Percentiles rank a stretch among this genome's conserved stretches.
phyloP scores from a whole-genome alignment of 495 filamentous ascomycete genomes.

The Ramalina peruviana region DNA sequence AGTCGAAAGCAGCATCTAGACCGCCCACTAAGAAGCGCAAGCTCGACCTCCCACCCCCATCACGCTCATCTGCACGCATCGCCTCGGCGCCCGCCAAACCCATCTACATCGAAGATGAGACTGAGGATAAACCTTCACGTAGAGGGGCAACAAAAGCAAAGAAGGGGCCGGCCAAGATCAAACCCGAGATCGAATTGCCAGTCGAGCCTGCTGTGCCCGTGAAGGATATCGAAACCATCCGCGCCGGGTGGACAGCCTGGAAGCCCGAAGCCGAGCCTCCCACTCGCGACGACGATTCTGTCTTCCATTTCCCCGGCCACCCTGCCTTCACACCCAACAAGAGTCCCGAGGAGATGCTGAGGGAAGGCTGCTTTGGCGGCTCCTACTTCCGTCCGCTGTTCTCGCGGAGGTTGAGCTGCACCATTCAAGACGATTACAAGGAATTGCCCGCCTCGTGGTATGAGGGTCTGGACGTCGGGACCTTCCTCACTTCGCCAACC shows the following conservation, averaged over 20 bases:
- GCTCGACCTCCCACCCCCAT: conserved; percentile 12
- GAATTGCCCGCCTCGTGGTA: conserved; percentile 30
- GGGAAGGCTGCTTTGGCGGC: conserved; percentile 33
- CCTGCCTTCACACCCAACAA: conserved; percentile 33
- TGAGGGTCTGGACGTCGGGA: conserved; percentile 20
- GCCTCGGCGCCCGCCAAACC: conserved; percentile 14
- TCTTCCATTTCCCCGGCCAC: conserved; percentile 28
- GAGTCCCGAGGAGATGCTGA: conserved; percentile 31
- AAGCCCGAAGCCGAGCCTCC: conserved; percentile 19
- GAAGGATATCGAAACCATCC: conserved; percentile 21
- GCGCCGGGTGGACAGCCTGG: conserved; percentile 29
- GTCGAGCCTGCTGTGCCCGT: neutral
- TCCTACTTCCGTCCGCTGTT: conserved; percentile 31
- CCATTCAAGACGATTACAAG: conserved; percentile 26
- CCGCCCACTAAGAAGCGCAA: conserved; percentile 17
- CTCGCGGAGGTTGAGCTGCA: conserved; percentile 24
- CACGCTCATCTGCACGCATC: conserved; percentile 24
- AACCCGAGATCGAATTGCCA: neutral
- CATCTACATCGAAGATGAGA: conserved; percentile 15
- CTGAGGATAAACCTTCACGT: neutral
- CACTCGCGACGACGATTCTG: conserved; percentile 23
- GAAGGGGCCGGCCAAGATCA: neutral
- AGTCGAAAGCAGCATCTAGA: neutral
- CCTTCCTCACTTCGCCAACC: conserved; percentile 19
- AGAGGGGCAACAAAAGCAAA: neutral